Base-by-base conservation (phyloP, 2,329 filamentous ascomycete genomes). In the Fusarium pseudoanthophilum region DNA sequence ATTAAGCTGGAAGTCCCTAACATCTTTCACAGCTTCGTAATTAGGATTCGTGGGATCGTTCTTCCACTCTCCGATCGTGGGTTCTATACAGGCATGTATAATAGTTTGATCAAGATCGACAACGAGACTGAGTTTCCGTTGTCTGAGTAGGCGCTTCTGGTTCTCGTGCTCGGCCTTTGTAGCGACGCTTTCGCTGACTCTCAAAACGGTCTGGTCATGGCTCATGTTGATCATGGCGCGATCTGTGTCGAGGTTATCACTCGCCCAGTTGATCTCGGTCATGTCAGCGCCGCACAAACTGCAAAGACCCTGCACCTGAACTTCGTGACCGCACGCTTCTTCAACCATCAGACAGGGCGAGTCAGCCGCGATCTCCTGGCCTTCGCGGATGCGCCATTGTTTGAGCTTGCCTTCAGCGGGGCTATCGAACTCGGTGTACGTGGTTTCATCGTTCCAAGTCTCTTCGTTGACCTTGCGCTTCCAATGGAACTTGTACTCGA, bases 101-200 rank as follows among this genome's bases (percentile, higher is more conserved):
- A 99, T 96, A 64, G 96, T 99, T 85, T 98, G 95, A 81, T 99
- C 96, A 61, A 99, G 87, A 86, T 99, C 96, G 76, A 99, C 96
- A 32, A 99, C 96, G 49, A 99, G 87, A 51, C 93, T 97, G 49
- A 99, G 88, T 84, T 97, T 97, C 75, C 92, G 90, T 70, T 92
- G 90, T 67, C 91, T 88, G 48, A 99, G 86, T 46, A 99, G 86
- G 26, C 95, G 91, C 69, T 91, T 89, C 84, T 98, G 97, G 20
- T 94, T 89, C 76, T 97, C 93, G 79, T 95, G 91, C 82, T 98
- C 95, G 64, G 93, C 92, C 74, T 90, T 91, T 55, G 90, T 90
- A 20, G 96, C 96, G 79, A 97, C 93, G 67, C 89, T 88, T 77
- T 91, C 87, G 82, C 95, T 98, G 77, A 99, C 94, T 53, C 92